Conservation (phyloP, 2,329 filamentous ascomycete genomes). For the Fusarium sp. region DNA sequence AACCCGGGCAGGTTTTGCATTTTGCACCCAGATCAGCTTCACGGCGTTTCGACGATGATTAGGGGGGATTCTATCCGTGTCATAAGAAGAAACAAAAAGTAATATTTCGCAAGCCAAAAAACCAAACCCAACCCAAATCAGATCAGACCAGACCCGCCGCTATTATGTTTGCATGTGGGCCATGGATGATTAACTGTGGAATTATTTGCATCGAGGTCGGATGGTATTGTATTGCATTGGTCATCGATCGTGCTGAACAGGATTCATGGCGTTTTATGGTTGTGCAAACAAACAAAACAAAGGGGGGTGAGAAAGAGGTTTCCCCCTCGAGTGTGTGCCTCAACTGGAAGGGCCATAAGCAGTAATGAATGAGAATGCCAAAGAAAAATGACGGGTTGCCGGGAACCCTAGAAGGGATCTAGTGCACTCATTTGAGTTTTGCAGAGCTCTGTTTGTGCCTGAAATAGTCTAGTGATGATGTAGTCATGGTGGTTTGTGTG, state of each 20-base stretch:
- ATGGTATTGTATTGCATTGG: conserved; percentile 47
- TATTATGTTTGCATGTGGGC: conserved; percentile 35
- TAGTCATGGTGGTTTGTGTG: conserved; percentile 5
- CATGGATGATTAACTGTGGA: conserved; percentile 48
- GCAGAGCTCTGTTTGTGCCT: conserved; percentile 8
- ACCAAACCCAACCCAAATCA: conserved; percentile 19
- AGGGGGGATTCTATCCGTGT: conserved; percentile 38
- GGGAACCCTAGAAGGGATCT: conserved; percentile 1
- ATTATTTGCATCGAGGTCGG: conserved; percentile 49
- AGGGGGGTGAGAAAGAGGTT: conserved; percentile 13
- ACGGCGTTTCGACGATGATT: conserved; percentile 41
- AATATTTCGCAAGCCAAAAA: conserved; percentile 43
- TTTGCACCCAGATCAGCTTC: conserved; percentile 35
- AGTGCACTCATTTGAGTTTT: conserved; percentile 12
- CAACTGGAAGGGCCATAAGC: conserved; percentile 32
- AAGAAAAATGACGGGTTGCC: neutral
- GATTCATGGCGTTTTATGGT: conserved; percentile 46
- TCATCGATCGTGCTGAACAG: conserved; percentile 41
- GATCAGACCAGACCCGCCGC: conserved; percentile 18
- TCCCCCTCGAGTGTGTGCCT: conserved; percentile 18
- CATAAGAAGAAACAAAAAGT: conserved; percentile 44
- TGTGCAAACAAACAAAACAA: conserved; percentile 28
- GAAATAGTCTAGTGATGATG: conserved; percentile 11
- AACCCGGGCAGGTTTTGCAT: conserved; percentile 45
- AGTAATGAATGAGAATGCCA: conserved; percentile 40